phyloP scores from a whole-genome alignment of 345 rosid species.

The Passiflora organensis region DNA sequence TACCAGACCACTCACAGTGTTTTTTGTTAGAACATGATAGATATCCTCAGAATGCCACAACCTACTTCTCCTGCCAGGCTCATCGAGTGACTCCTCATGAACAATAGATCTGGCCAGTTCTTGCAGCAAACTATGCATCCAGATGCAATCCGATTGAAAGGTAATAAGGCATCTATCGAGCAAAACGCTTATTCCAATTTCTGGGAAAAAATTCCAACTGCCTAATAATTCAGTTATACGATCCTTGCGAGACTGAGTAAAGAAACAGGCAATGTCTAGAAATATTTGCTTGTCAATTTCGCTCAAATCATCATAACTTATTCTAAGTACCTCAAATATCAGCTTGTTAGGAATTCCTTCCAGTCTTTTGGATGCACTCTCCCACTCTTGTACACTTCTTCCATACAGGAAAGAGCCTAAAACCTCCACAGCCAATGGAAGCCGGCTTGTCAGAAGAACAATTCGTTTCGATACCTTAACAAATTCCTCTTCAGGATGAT shows the following conservation, averaged over 20 bases:
- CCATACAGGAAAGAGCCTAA: slow-evolving; percentile 10
- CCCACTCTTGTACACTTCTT: slow-evolving; percentile 8
- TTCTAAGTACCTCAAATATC: slow-evolving; percentile 5
- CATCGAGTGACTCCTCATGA: background rate
- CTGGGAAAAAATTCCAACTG: slow-evolving; percentile 8
- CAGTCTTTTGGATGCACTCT: slow-evolving; percentile 5
- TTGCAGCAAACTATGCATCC: slow-evolving; percentile 17
- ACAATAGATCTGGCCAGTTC: slow-evolving; percentile 15
- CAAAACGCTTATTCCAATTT: slow-evolving; percentile 12
- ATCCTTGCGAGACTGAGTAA: background rate
- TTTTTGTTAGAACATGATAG: background rate
- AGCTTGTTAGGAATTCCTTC: slow-evolving; percentile 4
- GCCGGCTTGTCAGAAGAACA: slow-evolving; percentile 5
- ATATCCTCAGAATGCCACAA: slow-evolving; percentile 8
- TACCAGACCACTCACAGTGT: background rate
- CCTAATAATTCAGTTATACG: background rate
- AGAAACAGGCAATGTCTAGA: slow-evolving; percentile 22
- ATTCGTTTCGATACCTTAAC: slow-evolving; percentile 2
- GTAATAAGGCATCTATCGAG: slow-evolving; percentile 10
- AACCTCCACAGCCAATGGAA: slow-evolving; percentile 19
- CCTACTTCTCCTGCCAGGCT: slow-evolving; percentile 19
- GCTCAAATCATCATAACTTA: slow-evolving; percentile 14
- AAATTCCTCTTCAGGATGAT: slow-evolving; percentile 1
- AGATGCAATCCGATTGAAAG: background rate
- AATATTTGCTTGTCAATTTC: slow-evolving; percentile 12